A percentile compares a stretch with the other conserved stretches of the same genome.
Evolutionary conservation across 345 rosid genomes (phyloP).

Genomic region (Boechera retrofracta): DNA sequence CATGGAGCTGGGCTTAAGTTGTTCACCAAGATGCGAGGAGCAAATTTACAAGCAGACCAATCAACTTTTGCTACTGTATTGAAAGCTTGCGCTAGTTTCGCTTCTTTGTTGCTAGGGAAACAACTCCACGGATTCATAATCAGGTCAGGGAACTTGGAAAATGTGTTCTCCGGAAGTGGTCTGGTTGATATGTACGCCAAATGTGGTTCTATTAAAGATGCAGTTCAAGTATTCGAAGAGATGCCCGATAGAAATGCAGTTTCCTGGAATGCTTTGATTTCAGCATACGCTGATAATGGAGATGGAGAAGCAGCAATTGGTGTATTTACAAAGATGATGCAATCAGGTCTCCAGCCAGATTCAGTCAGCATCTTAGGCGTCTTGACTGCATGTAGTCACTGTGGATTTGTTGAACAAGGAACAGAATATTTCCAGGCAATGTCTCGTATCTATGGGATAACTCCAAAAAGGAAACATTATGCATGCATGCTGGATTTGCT

Average conservation of each 20-base stretch:
- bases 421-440: no score
- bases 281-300: constrained; percentile 82
- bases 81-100: constrained; percentile 78
- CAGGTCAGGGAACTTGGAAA: constrained; percentile 70
- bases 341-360: no score
- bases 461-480: no score
- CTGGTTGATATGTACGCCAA: constrained; percentile 87
- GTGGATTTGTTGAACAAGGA: no score
- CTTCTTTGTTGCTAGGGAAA: constrained; percentile 69
- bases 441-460: no score
- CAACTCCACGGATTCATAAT: constrained; percentile 69
- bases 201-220: constrained; percentile 78
- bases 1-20: constrained; percentile 2
- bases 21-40: constrained; percentile 65
- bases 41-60: constrained; percentile 63
- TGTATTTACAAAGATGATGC: not conserved
- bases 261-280: constrained; percentile 85
- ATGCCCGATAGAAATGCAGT: constrained; percentile 80
- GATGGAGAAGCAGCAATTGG: constrained; percentile 66
- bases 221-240: constrained; percentile 66
- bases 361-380: no score
- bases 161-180: constrained; percentile 75
- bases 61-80: constrained; percentile 83
- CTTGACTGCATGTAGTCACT: no score
- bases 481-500: no score